These are phyloP conservation scores for Aquilaria sinensis DNA, from an alignment of 345 rosid species.

Conservation along the genomic window DNA sequence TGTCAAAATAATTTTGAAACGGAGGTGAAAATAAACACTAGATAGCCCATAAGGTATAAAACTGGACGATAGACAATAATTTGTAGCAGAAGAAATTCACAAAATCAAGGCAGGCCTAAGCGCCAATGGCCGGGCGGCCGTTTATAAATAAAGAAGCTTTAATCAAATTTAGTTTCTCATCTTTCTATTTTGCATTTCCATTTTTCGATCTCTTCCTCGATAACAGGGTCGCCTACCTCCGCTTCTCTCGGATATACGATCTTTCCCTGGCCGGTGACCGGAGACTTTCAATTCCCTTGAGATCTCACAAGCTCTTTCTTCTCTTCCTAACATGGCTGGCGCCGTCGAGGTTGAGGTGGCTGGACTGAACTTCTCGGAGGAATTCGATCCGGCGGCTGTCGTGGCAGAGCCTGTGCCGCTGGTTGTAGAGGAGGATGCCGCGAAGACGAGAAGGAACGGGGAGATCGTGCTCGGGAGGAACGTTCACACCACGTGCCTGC, in stretches of 20 bases:
- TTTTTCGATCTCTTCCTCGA: conserved; percentile 7
- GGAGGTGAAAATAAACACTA: no score
- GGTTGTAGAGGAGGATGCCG: conserved; percentile 12
- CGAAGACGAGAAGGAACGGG: conserved; percentile 22
- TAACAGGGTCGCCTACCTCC: conserved; percentile 7
- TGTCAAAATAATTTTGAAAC: no score
- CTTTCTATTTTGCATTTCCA: conserved; percentile 7
- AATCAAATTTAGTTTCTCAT: neutral
- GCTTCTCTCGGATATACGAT: conserved; percentile 19
- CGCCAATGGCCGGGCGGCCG: no score
- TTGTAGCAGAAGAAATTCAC: no score
- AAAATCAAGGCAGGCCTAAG: no score
- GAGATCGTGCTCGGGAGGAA: conserved; percentile 84
- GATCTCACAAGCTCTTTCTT: neutral
- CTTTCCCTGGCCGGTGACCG: neutral
- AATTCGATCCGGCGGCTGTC: conserved; percentile 40
- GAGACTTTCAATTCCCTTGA: neutral
- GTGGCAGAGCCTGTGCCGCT: conserved; percentile 41
- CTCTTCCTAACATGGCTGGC: conserved; percentile 13
- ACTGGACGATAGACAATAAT: no score
- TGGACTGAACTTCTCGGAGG: conserved; percentile 22
- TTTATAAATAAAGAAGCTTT: no score
- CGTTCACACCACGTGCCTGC: conserved; percentile 71
- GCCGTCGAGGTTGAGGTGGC: conserved; percentile 18
- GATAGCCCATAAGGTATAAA: no score